These are phyloP conservation scores for Ophiocordyceps australis DNA, from an alignment of 2,329 filamentous ascomycete species.

Conservation along the genomic window DNA sequence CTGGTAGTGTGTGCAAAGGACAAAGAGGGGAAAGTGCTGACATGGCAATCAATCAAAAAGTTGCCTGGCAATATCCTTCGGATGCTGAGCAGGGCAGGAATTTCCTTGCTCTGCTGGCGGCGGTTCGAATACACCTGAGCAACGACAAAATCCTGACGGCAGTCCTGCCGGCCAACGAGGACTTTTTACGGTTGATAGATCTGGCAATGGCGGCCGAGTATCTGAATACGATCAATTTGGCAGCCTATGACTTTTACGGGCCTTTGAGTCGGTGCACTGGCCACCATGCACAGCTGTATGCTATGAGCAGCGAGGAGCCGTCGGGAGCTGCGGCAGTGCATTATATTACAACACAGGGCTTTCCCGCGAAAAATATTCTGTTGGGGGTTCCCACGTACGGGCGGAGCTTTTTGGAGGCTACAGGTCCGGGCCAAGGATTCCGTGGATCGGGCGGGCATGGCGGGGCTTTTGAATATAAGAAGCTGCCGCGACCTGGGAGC, in stretches of 20 bases:
- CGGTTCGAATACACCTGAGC: conserved; percentile 48
- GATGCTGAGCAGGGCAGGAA: conserved; percentile 47
- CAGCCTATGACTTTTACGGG: conserved; percentile 66
- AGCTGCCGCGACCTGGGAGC: conserved; percentile 42
- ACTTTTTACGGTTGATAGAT: conserved; percentile 52
- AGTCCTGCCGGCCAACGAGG: conserved; percentile 49
- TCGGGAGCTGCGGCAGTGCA: conserved; percentile 50
- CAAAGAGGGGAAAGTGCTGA: no score
- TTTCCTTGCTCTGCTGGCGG: conserved; percentile 50
- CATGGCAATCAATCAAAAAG: conserved; percentile 19
- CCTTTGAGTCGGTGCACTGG: conserved; percentile 49
- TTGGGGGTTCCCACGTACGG: conserved; percentile 63
- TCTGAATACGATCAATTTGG: conserved; percentile 61
- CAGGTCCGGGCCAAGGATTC: conserved; percentile 44
- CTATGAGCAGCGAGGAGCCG: conserved; percentile 37
- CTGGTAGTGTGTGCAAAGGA: no score
- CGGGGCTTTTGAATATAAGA: conserved; percentile 56
- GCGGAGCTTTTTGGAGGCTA: conserved; percentile 51
- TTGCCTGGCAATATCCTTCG: conserved; percentile 66
- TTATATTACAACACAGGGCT: conserved; percentile 46
- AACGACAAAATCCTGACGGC: conserved; percentile 49
- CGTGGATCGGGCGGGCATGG: conserved; percentile 38
- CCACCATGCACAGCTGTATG: conserved; percentile 60
- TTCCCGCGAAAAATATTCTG: conserved; percentile 53
- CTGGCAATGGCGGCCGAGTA: conserved; percentile 42